Percentiles rank a stretch among this genome's conserved stretches.
These are phyloP conservation scores for Acorus calamus DNA, from an alignment of 106 monocot species.

Conservation along the genomic window DNA sequence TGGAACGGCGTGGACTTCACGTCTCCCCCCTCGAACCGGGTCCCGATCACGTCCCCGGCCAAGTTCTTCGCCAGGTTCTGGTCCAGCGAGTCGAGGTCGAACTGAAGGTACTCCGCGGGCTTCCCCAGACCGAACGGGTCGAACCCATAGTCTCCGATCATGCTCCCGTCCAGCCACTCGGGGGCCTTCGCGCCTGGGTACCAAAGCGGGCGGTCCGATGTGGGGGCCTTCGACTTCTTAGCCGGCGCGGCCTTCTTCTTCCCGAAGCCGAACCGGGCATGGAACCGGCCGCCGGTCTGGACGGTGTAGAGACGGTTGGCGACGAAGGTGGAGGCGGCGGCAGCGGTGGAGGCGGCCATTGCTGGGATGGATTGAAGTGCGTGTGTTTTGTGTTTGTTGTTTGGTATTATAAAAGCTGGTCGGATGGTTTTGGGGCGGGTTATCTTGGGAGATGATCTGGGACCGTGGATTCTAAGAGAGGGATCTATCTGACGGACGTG, in stretches of 20 bases:
- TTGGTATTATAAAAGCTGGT: neutral
- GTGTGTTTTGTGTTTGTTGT: neutral
- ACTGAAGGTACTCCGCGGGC: conserved; percentile 94
- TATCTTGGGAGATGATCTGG: neutral
- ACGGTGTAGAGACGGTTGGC: conserved; percentile 22
- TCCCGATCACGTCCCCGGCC: conserved; percentile 69
- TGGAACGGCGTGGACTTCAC: conserved; percentile 92
- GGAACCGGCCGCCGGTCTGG: conserved; percentile 24
- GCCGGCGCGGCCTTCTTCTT: conserved; percentile 25
- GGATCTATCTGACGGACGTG: conserved; percentile 16
- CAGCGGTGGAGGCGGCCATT: conserved; percentile 42
- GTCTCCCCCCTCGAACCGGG: conserved; percentile 57
- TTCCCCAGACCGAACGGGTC: conserved; percentile 93
- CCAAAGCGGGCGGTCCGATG: conserved; percentile 80
- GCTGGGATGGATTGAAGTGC: neutral
- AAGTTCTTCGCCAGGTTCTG: conserved; percentile 90
- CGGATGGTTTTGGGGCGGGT: neutral
- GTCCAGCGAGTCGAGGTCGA: conserved; percentile 79
- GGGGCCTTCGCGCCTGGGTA: conserved; percentile 80
- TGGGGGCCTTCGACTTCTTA: conserved; percentile 38
- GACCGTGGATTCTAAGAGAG: neutral
- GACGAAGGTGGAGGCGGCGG: conserved; percentile 33
- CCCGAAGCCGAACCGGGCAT: conserved; percentile 73
- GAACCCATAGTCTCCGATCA: conserved; percentile 90
- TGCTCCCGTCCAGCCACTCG: conserved; percentile 70